A percentile compares a stretch with the other conserved stretches of the same genome.
phyloP scores from a whole-genome alignment of 306 rosid species.

The Albizia julibrissin region DNA sequence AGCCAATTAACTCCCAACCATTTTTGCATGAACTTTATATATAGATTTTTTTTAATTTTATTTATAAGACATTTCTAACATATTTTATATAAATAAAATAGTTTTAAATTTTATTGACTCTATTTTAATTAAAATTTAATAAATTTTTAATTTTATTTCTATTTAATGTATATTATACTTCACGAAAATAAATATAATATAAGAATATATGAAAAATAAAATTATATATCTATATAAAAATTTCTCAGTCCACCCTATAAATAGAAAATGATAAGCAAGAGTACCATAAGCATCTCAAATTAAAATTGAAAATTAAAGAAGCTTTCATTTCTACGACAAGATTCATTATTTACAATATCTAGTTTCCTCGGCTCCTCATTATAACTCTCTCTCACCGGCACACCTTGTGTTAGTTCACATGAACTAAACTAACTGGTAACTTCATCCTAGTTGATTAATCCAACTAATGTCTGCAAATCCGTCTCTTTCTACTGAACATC shows the following conservation, averaged over 20 bases:
- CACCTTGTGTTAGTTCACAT: not conserved
- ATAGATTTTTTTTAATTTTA: no score
- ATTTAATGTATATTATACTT: no score
- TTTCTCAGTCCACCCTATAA: no score
- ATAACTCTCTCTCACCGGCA: not conserved
- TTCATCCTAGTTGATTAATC: not conserved
- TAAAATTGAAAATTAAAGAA: not conserved
- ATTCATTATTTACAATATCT: constrained; percentile 26
- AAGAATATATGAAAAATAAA: no score
- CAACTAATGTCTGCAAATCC: not conserved
- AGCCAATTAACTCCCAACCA: not conserved
- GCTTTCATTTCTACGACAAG: not conserved
- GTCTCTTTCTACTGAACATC: not conserved
- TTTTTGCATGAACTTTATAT: not conserved
- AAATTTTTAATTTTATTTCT: no score
- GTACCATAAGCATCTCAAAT: not conserved
- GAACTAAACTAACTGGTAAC: not conserved
- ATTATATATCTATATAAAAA: no score
- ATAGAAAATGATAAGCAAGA: no score
- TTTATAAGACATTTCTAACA: no score
- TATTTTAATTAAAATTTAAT: no score
- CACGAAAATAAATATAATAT: no score
- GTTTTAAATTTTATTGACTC: no score
- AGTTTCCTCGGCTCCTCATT: not conserved
- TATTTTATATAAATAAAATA: no score